Evolutionary conservation across 163 green algal genomes (phyloP).

Genomic region (Prototheca cutis): DNA sequence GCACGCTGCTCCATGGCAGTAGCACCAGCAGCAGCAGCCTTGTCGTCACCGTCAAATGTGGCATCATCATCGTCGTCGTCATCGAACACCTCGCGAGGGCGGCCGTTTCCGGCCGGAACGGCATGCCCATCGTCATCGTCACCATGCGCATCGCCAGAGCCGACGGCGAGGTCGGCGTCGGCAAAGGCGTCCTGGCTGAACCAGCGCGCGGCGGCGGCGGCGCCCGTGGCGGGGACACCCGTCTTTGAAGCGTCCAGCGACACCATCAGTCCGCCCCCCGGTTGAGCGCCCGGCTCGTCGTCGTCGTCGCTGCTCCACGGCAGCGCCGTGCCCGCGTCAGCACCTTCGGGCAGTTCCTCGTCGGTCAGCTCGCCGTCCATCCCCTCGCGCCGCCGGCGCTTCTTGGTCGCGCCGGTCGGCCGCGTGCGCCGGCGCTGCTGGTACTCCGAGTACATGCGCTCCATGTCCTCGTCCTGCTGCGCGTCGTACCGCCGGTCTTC

Average conservation of each 20-base stretch:
- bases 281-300: slow-evolving; percentile 4
- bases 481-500: slow-evolving; percentile 54
- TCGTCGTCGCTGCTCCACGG: slow-evolving; percentile 6
- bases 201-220: slow-evolving; percentile 73
- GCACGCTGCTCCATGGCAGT: no score
- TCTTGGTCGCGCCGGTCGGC: slow-evolving; percentile 34
- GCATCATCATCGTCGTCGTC: slow-evolving; percentile 14
- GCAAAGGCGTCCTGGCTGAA: slow-evolving; percentile 88
- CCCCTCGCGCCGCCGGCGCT: slow-evolving; percentile 58
- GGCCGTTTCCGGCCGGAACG: no score
- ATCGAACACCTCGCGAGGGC: neutral
- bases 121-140: no score
- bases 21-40: no score
- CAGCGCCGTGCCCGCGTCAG: slow-evolving; percentile 2
- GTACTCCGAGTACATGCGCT: slow-evolving; percentile 74
- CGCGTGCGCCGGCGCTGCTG: slow-evolving; percentile 40
- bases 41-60: neutral
- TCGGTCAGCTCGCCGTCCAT: slow-evolving; percentile 50
- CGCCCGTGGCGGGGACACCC: slow-evolving; percentile 34
- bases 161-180: slow-evolving; percentile 10
- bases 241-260: slow-evolving; percentile 49
- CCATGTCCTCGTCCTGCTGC: slow-evolving; percentile 70
- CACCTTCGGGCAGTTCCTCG: slow-evolving; percentile 14
- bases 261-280: slow-evolving; percentile 58
- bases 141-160: no score